Evolutionary conservation across 176 grass and related monocot species (phyloP).

Genomic region (Olyra latifolia): DNA sequence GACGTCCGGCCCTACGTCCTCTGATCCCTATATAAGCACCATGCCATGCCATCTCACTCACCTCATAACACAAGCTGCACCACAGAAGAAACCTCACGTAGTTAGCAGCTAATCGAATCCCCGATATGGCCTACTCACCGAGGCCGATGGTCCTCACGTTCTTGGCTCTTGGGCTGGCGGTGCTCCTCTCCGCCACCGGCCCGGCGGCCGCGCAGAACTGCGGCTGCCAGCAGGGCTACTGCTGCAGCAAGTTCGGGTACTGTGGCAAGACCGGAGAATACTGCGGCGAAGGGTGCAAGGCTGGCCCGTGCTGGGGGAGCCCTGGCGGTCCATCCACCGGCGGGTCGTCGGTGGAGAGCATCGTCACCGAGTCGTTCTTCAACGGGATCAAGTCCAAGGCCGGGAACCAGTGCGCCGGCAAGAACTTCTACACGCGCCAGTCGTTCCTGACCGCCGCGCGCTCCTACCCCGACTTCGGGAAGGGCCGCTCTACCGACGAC

Average conservation of each 20-base stretch:
- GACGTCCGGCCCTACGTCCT: neutral
- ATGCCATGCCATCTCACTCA: neutral
- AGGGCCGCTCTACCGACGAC: constrained; percentile 19
- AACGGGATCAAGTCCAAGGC: constrained; percentile 54
- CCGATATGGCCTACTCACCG: neutral
- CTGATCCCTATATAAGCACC: neutral
- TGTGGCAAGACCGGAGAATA: constrained; percentile 27
- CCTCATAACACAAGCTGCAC: neutral
- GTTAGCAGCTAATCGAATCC: neutral
- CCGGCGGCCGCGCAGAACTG: constrained; percentile 22
- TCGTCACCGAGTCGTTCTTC: constrained; percentile 37
- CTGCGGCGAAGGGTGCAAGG: constrained; percentile 39
- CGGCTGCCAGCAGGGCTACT: constrained; percentile 3
- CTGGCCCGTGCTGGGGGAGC: constrained; percentile 9
- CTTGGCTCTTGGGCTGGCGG: neutral
- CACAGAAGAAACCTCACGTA: neutral
- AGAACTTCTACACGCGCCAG: constrained; percentile 59
- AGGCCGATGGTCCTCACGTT: neutral
- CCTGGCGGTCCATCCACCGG: no score
- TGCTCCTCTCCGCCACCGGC: neutral
- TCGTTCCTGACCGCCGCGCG: constrained; percentile 41
- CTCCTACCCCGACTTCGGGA: constrained; percentile 45
- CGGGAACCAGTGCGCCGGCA: constrained; percentile 44
- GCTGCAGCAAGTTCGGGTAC: constrained; percentile 49
- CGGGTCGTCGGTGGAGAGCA: neutral